A percentile compares a stretch with the other conserved stretches of the same genome.
Evolutionary conservation across 108 stramenopile genomes (phyloP).

Genomic region (Nitzschia inconspicua): DNA sequence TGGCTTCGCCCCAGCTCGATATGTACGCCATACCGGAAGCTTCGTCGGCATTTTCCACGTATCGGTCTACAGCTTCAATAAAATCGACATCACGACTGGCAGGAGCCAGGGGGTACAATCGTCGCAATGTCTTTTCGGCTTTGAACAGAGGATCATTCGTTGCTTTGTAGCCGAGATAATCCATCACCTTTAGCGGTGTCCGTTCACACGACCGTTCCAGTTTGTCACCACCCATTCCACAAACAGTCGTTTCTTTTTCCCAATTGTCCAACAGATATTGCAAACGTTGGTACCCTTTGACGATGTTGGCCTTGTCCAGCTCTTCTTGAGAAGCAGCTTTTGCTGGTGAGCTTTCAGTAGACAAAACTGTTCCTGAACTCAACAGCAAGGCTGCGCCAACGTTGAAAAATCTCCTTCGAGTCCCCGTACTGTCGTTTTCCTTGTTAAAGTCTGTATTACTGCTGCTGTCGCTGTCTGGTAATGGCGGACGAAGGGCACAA

Average conservation of each 20-base stretch:
- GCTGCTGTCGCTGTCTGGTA: too few relatives aligned
- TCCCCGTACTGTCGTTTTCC: too few relatives aligned
- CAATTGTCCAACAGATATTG: constrained; percentile 77
- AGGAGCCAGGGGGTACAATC: constrained; percentile 57
- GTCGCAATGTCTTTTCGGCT: constrained; percentile 64
- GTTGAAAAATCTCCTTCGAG: too few relatives aligned
- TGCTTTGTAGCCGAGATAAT: constrained; percentile 72
- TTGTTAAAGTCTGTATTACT: too few relatives aligned
- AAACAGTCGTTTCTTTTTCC: constrained; percentile 80
- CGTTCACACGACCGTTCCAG: constrained; percentile 58
- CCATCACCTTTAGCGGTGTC: constrained; percentile 76
- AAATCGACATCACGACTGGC: constrained; percentile 47
- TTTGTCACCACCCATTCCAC: constrained; percentile 51
- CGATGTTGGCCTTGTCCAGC: constrained; percentile 62
- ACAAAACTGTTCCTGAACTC: too few relatives aligned
- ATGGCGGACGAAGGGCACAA: constrained; percentile 46
- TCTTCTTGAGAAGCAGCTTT: constrained; percentile 40
- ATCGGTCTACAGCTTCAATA: constrained; percentile 68
- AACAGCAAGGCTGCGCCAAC: too few relatives aligned
- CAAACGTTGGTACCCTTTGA: constrained; percentile 68
- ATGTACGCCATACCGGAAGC: constrained; percentile 74
- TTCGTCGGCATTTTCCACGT: constrained; percentile 58
- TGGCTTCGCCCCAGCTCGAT: constrained; percentile 84
- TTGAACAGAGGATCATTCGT: constrained; percentile 75
- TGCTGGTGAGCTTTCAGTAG: constrained; percentile 16